Percentiles rank a stretch among this genome's conserved stretches.
Conservation (phyloP, 257 asterid species). For the Capsicum pubescens region DNA sequence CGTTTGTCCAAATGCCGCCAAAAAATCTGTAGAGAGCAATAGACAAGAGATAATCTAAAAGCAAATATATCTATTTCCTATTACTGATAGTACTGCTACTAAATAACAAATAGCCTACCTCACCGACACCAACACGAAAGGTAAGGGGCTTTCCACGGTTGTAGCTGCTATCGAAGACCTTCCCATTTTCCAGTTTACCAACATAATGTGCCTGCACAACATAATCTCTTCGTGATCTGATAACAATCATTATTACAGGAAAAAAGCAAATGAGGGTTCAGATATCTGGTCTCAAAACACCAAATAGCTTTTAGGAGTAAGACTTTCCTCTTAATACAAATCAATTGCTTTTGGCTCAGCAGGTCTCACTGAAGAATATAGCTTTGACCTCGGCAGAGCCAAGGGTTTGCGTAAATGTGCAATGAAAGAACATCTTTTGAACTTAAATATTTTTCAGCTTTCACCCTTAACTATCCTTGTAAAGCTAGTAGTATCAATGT, state of each 20-base stretch:
- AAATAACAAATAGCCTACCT: slow-evolving; percentile 47
- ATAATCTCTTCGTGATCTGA: background rate
- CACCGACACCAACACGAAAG: slow-evolving; percentile 88
- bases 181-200: slow-evolving; percentile 79
- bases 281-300: background rate
- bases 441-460: no score
- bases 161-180: slow-evolving; percentile 93
- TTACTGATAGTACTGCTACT: background rate
- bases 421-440: no score
- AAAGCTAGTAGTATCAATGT: no score
- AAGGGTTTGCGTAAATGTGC: no score
- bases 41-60: background rate
- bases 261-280: background rate
- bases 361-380: no score
- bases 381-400: no score
- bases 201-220: slow-evolving; percentile 77
- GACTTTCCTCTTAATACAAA: background rate
- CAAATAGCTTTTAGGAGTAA: background rate
- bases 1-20: no score
- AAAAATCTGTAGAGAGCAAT: background rate
- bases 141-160: slow-evolving; percentile 91
- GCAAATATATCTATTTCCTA: background rate
- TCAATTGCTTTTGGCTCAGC: background rate
- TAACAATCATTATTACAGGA: background rate
- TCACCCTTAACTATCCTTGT: no score